phyloP scores from a whole-genome alignment of 306 rosid genomes.

The Mucuna pruriens region DNA sequence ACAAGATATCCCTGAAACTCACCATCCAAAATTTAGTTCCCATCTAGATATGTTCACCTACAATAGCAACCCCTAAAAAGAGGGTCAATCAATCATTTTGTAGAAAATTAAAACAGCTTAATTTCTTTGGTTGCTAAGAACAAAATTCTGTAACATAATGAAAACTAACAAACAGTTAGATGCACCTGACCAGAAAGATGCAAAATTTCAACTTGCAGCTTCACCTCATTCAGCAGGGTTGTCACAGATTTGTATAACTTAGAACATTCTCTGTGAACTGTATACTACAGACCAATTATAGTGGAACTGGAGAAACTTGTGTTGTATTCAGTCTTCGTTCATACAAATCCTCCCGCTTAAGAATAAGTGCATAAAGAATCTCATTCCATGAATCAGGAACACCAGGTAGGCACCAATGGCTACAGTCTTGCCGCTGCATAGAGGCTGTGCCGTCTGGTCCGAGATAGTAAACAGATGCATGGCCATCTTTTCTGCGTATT shows the following conservation, averaged over 20 bases:
- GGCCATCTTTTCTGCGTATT: constrained; percentile 79
- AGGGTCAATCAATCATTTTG: constrained; percentile 31
- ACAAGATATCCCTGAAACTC: constrained; percentile 38
- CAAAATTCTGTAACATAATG: neutral
- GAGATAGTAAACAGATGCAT: constrained; percentile 69
- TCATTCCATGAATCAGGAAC: constrained; percentile 96
- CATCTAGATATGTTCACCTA: constrained; percentile 28
- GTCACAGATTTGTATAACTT: constrained; percentile 19
- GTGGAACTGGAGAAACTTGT: constrained; percentile 40
- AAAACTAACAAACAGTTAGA: constrained; percentile 30
- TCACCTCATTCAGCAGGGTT: constrained; percentile 19
- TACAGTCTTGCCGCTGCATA: constrained; percentile 78
- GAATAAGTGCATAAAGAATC: constrained; percentile 74
- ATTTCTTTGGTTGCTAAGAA: constrained; percentile 28
- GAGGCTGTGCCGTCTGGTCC: constrained; percentile 62
- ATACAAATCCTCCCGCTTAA: constrained; percentile 49
- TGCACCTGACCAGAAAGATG: constrained; percentile 25
- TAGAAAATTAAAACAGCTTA: constrained; percentile 6
- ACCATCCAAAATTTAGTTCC: constrained; percentile 25
- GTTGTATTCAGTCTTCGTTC: constrained; percentile 34
- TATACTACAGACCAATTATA: constrained; percentile 11
- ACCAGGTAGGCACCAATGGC: constrained; percentile 98
- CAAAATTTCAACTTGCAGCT: constrained; percentile 36
- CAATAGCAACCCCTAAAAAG: constrained; percentile 33
- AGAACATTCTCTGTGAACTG: constrained; percentile 19